A percentile compares a stretch with the other conserved stretches of the same genome.
phyloP scores from a whole-genome alignment of 768 basidiomycete species.

The Steccherinum ochraceum region DNA sequence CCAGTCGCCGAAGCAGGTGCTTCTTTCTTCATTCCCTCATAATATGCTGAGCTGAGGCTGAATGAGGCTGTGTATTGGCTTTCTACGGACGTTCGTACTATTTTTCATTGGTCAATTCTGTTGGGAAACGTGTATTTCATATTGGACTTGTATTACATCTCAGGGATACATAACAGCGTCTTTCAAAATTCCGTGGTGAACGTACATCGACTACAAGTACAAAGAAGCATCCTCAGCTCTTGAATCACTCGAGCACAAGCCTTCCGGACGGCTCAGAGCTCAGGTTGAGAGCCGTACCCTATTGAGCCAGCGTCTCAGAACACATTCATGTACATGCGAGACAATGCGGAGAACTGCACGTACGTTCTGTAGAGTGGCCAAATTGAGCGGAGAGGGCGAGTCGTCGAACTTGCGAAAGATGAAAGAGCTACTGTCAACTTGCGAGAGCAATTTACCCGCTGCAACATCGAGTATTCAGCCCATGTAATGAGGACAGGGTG shows the following conservation, averaged over 20 bases:
- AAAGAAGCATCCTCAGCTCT: neutral
- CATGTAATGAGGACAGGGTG: neutral
- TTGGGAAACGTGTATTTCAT: neutral
- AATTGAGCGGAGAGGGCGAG: neutral
- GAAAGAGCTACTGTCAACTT: neutral
- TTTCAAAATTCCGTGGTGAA: neutral
- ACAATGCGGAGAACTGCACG: neutral
- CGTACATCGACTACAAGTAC: neutral
- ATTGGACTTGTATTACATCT: neutral
- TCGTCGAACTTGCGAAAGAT: slow-evolving; percentile 1
- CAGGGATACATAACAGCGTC: neutral
- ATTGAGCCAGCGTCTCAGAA: neutral
- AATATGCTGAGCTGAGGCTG: too few species aligned
- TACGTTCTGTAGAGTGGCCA: neutral
- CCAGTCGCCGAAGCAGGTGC: neutral
- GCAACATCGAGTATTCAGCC: neutral
- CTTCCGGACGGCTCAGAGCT: slow-evolving; percentile 2
- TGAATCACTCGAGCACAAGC: neutral
- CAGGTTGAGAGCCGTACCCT: neutral
- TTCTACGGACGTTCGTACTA: too few species aligned
- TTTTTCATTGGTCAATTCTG: neutral
- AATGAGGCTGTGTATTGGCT: too few species aligned
- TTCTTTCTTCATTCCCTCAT: neutral
- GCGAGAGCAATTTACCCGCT: neutral
- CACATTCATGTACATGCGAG: neutral